phyloP scores from a whole-genome alignment of 140 eudicot genomes.

The Cichorium intybus region DNA sequence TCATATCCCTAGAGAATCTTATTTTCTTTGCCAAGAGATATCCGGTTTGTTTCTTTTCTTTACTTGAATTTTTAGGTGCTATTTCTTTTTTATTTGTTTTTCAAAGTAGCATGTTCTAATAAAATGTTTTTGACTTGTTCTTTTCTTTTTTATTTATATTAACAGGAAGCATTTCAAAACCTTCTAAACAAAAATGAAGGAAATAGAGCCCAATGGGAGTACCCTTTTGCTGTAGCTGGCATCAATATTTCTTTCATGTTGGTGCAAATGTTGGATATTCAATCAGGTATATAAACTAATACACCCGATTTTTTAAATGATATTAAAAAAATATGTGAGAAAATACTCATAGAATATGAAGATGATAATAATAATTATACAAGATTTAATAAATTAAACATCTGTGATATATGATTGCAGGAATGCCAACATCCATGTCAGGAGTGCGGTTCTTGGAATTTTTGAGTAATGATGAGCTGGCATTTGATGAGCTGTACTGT shows the following conservation, averaged over 20 bases:
- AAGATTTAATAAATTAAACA: not conserved
- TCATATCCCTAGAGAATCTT: constrained; percentile 83
- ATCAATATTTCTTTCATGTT: constrained; percentile 93
- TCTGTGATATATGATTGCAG: constrained; percentile 38
- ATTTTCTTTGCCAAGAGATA: constrained; percentile 80
- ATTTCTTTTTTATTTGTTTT: not conserved
- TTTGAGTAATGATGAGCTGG: constrained; percentile 79
- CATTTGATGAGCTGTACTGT: constrained; percentile 94
- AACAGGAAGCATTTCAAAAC: constrained; percentile 76
- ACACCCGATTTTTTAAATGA: too few relatives aligned
- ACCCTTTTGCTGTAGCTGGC: constrained; percentile 99
- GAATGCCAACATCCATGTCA: constrained; percentile 59
- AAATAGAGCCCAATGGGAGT: constrained; percentile 93
- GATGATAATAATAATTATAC: not conserved
- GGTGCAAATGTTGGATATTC: constrained; percentile 96
- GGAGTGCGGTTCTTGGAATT: constrained; percentile 69
- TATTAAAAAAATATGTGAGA: too few relatives aligned
- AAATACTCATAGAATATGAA: too few relatives aligned
- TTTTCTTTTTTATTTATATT: not conserved
- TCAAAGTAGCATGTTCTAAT: too few relatives aligned
- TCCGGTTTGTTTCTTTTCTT: constrained; percentile 63
- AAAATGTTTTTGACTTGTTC: not conserved
- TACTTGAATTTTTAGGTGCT: not conserved
- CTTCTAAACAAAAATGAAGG: constrained; percentile 85
- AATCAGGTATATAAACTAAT: constrained; percentile 72